Percentiles rank a stretch among this genome's conserved stretches.
These are phyloP conservation scores for Geotrichum candidum DNA, from an alignment of 1,139 yeast genomes.

Conservation along the genomic window DNA sequence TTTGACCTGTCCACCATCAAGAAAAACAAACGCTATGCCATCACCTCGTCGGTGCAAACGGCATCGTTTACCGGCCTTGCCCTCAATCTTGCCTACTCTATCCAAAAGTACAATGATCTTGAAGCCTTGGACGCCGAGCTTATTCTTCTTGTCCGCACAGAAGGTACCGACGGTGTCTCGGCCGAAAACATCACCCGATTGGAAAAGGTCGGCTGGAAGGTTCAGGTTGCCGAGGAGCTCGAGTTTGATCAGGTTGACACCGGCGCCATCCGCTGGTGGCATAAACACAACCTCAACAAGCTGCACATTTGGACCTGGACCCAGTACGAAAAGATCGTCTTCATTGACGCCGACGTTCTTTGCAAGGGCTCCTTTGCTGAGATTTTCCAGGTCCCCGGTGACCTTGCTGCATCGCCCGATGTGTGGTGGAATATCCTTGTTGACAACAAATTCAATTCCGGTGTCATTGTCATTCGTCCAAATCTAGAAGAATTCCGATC, in stretches of 20 bases:
- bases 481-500: constrained; percentile 24
- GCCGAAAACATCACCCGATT: constrained; percentile 23
- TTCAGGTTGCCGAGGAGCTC: constrained; percentile 23
- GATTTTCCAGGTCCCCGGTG: constrained; percentile 24
- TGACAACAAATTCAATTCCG: constrained; percentile 25
- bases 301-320: constrained; percentile 28
- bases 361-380: constrained; percentile 26
- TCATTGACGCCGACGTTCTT: constrained; percentile 27
- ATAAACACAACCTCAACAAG: constrained; percentile 26
- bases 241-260: constrained; percentile 26
- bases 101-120: constrained; percentile 25
- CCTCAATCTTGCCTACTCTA: constrained; percentile 24
- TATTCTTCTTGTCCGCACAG: constrained; percentile 25
- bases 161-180: constrained; percentile 26
- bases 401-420: constrained; percentile 26
- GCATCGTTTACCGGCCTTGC: constrained; percentile 24
- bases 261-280: constrained; percentile 23
- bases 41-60: constrained; percentile 25
- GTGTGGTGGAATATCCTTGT: constrained; percentile 25
- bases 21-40: constrained; percentile 17
- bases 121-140: constrained; percentile 26
- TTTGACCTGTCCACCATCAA: constrained; percentile 6
- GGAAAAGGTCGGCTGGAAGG: constrained; percentile 25
- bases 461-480: constrained; percentile 25
- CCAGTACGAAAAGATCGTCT: constrained; percentile 26